A percentile compares a stretch with the other conserved stretches of the same genome.
phyloP scores from a whole-genome alignment of 1,284 basidiomycete species.

The Cutaneotrichosporon spelunceum region DNA sequence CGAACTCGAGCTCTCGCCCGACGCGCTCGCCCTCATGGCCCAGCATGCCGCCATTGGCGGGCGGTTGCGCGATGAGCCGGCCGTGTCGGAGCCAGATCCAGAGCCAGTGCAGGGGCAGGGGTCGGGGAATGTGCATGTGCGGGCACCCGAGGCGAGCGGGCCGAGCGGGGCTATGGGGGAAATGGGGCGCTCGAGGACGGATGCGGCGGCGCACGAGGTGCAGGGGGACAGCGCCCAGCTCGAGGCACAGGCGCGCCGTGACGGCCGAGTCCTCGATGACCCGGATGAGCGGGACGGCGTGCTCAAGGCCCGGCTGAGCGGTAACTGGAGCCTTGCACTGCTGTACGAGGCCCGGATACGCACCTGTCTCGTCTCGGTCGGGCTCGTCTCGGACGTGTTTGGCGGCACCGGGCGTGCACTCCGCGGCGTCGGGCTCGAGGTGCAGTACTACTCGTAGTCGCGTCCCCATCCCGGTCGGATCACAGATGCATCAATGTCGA shows the following conservation, averaged over 20 bases:
- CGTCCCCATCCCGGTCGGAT: too few relatives aligned
- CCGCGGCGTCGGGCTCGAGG: slow-evolving; percentile 78
- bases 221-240: slow-evolving; percentile 2
- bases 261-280: not conserved
- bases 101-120: too few relatives aligned
- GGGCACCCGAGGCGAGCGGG: too few relatives aligned
- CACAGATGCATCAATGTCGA: too few relatives aligned
- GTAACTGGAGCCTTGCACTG: slow-evolving; percentile 79
- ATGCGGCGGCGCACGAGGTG: too few relatives aligned
- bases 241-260: not conserved
- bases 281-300: slow-evolving; percentile 60
- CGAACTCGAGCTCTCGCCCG: slow-evolving; percentile 19
- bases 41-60: slow-evolving; percentile 19
- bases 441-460: slow-evolving; percentile 76
- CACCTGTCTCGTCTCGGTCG: slow-evolving; percentile 82
- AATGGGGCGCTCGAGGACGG: too few relatives aligned
- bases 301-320: slow-evolving; percentile 82
- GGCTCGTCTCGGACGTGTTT: slow-evolving; percentile 83
- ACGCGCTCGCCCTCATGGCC: slow-evolving; percentile 12
- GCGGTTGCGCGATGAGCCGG: slow-evolving; percentile 17
- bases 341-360: slow-evolving; percentile 92
- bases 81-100: slow-evolving; percentile 4
- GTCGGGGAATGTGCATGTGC: too few relatives aligned
- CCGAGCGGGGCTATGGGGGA: too few relatives aligned
- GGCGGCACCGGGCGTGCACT: slow-evolving; percentile 71